Base-by-base conservation (phyloP, 2,329 filamentous ascomycete species). In the Ustilaginoidea virens region DNA sequence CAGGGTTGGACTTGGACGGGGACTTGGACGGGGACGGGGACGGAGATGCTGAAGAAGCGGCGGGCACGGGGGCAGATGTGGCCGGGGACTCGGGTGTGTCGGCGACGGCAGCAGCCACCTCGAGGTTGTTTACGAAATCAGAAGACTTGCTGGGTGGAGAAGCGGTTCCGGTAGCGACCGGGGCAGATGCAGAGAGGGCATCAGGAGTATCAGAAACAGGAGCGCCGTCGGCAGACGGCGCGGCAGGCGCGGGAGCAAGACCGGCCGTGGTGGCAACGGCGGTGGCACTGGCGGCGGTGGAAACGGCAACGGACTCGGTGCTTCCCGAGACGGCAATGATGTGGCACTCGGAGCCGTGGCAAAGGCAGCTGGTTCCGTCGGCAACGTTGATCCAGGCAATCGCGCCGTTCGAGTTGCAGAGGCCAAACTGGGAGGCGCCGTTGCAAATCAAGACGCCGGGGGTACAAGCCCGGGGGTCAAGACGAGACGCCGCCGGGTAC, bases 401-500 rank as follows among this genome's bases (percentile, higher is more conserved):
- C 26, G 8, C 3, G 22, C 10, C 7, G 23, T 25, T 17, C 4
- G 19, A 5, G 17, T 25, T 12, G 30, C 30, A 32, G 7, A 32
- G 12, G 8, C 19, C 30, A 18, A 32, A 32, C 26, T n/a, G 11
- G 13, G 7, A 12, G 17, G 6, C 18, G 22, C 30, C 30, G n/a
- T 32, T 21, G 26, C 30, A 32, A 10, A 32, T 17, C 12, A 32
- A 18, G 7, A 26, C 13, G 11, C 30, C 30, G 13, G 18, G 30
- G 12, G 18, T 17, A 18, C 30, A 32, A n/a, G 7, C 13, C 10
- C 22, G 26, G 4, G 17, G 17, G 16, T 10, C 17, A 14, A 32
- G 7, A 12, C 9, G 10, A 4, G 11, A n/a, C 14, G 15, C 22
- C 22, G 17, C 26, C 7, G 30, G 30, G 18, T 25, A 32, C 10